Percentiles rank a stretch among this genome's conserved stretches.
phyloP scores from a whole-genome alignment of 148 eudicot species.

The Spergularia bocconei region DNA sequence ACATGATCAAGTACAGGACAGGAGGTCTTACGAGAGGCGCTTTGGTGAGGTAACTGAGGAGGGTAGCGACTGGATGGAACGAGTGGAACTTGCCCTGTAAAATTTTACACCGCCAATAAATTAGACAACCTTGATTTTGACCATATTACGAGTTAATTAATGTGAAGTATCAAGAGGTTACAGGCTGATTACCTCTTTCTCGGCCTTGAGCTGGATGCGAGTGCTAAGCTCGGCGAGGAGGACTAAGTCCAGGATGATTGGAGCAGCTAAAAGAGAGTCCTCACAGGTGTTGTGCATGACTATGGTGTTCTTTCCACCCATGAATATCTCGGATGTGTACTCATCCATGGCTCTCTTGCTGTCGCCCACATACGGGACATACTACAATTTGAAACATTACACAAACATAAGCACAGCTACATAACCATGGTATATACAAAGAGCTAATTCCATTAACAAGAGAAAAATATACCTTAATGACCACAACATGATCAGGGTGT shows the following conservation, averaged over 20 bases:
- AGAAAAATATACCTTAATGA: slow-evolving; percentile 66
- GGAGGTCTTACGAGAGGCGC: slow-evolving; percentile 84
- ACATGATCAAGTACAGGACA: not conserved
- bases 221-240: slow-evolving; percentile 92
- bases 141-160: not conserved
- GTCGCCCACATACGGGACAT: slow-evolving; percentile 96
- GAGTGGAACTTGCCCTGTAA: slow-evolving; percentile 89
- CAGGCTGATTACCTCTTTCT: slow-evolving; percentile 52
- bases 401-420: not conserved
- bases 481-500: slow-evolving; percentile 98
- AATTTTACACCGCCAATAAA: not conserved
- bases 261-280: slow-evolving; percentile 94
- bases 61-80: slow-evolving; percentile 91
- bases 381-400: slow-evolving; percentile 35
- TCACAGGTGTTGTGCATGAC: slow-evolving; percentile 97
- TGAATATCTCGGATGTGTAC: slow-evolving; percentile 95
- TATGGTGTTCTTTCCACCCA: slow-evolving; percentile 92
- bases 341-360: slow-evolving; percentile 99
- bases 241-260: slow-evolving; percentile 89
- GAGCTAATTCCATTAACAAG: not conserved
- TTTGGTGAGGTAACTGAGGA: slow-evolving; percentile 93
- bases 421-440: not conserved
- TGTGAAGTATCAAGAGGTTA: too few relatives aligned
- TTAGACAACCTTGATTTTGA: not conserved
- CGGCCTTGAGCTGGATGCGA: slow-evolving; percentile 90